Base-by-base conservation (phyloP, 108 stramenopile species). In the Cyclotella sp. region DNA sequence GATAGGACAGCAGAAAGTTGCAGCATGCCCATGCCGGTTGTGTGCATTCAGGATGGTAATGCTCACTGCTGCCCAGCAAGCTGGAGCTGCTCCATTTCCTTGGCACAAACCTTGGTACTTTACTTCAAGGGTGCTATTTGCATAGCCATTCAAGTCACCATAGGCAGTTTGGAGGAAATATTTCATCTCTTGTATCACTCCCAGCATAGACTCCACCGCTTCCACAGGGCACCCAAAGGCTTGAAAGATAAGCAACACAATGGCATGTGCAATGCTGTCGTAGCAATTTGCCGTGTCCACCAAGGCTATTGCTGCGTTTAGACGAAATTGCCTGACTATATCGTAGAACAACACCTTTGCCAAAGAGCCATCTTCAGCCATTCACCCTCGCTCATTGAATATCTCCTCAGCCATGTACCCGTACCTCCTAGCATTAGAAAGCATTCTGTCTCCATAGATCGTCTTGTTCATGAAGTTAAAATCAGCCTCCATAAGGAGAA, bases 401-500 rank as follows among this genome's bases (percentile, higher is more conserved):
- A 74, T 74, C 16, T 74, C 73, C 6, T 63, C 73, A 24, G 63
- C 27, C 61, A 73, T 73, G 0, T 63, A 28, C 0, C 51, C 46
- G 30, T 63, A 52, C 1, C 16, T 40, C 34, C 73, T 44, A 0
- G 39, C 73, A 55, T 74, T 63, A 22, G 55, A n/a, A 40, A 74
- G 5, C 63, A 65, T 65, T 41, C 73, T 43, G 18, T 34, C 27
- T 5, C 72, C 62, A 45, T 30, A 63, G 3, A 73, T 52, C 2
- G 28, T 28, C 47, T 73, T 73, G 29, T 63, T 63, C 3, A 16
- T 9, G 16, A 24, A 9, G 53, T 75, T 75, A 39, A 75, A 75
- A 40, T 75, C 73, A 16, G 63, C 63, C 42, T 75, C 73, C 73
- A 75, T 66, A 26, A 75, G 19, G 11, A 75, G 61, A 45, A 75